Evolutionary conservation across 805 yeast species (phyloP).

Genomic region (Teunomyces atbi): DNA sequence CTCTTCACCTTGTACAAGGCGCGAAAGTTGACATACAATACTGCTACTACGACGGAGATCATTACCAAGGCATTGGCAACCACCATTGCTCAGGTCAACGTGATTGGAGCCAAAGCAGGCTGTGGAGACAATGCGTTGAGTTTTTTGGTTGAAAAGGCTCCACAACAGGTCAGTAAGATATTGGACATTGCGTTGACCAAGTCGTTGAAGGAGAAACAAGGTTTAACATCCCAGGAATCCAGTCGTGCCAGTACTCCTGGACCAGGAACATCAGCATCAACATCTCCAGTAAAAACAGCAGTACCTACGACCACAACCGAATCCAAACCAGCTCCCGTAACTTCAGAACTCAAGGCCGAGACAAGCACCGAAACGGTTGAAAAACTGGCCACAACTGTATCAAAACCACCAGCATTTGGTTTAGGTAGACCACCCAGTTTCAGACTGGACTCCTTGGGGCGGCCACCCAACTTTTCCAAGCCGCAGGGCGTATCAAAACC

Average conservation of each 20-base stretch:
- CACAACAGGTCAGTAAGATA: slow-evolving; percentile 75
- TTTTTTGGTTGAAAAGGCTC: slow-evolving; percentile 75
- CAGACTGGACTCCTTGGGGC: slow-evolving; percentile 18
- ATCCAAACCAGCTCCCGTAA: slow-evolving; percentile 3
- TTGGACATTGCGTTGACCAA: slow-evolving; percentile 79
- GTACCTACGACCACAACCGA: neutral
- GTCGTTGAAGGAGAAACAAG: slow-evolving; percentile 54
- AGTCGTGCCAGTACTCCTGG: slow-evolving; percentile 15
- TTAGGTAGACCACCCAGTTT: slow-evolving; percentile 25
- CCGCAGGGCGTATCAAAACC: slow-evolving; percentile 32
- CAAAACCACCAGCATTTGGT: slow-evolving; percentile 26
- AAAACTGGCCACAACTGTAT: neutral
- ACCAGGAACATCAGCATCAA: neutral
- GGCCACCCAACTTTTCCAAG: slow-evolving; percentile 24
- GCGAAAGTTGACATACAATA: slow-evolving; percentile 65
- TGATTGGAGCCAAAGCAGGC: slow-evolving; percentile 82
- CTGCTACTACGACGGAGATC: slow-evolving; percentile 78
- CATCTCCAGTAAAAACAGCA: slow-evolving; percentile 5
- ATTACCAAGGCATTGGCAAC: slow-evolving; percentile 89
- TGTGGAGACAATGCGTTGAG: slow-evolving; percentile 76
- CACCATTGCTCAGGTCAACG: slow-evolving; percentile 87
- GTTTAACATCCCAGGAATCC: slow-evolving; percentile 17
- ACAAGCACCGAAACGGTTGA: neutral
- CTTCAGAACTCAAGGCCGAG: neutral
- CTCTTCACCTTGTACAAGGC: slow-evolving; percentile 76